Base-by-base conservation (phyloP, 306 rosid genomes). In the Fragaria iinumae region DNA sequence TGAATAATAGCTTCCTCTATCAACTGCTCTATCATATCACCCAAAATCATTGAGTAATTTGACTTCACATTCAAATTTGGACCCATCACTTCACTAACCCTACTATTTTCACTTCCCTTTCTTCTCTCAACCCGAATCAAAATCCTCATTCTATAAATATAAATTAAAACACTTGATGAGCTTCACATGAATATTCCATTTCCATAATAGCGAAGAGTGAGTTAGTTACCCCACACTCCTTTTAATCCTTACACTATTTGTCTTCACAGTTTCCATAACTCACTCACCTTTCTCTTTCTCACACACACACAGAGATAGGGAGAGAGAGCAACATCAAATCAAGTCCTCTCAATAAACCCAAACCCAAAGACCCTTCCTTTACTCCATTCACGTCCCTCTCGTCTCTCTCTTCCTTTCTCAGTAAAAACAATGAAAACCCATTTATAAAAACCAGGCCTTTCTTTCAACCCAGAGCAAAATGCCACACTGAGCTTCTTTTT, bases 381-480 rank as follows among this genome's bases (percentile, higher is more conserved):
- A 84, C 85, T 85, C 89, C 18, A 62, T 80, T 83, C 90, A 83
- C 93, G 88, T 71, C 84, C 76, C 66, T 82, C 85, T 83, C 77
- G 84, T 79, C 79, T 77, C 57, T 73, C 25, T 55, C 2, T 39
- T 0, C 38, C 69, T 44, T 47, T 60, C 36, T 32, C 59, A 27
- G 34, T 20, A 3, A 21, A n/a, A 67, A 60, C 20, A 52, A 80
- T 62, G 79, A 80, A 45, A 32, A 44, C 81, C 73, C 80, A 70
- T 73, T 68, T 78, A 47, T 72, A 12, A 17, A 36, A 69, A 60
- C 39, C 67, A 27, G 38, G 18, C 4, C 36, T 27, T 27, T 1
- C 5, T 13, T 23, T 27, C 45, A 20, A 14, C 53, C 62, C 6
- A 27, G 64, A 12, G 43, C 53, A 59, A 39, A 69, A 32, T 83